Percentiles rank a stretch among this genome's conserved stretches.
Evolutionary conservation across 305 asterid species (phyloP).

Genomic region (Solanum hybrid): DNA sequence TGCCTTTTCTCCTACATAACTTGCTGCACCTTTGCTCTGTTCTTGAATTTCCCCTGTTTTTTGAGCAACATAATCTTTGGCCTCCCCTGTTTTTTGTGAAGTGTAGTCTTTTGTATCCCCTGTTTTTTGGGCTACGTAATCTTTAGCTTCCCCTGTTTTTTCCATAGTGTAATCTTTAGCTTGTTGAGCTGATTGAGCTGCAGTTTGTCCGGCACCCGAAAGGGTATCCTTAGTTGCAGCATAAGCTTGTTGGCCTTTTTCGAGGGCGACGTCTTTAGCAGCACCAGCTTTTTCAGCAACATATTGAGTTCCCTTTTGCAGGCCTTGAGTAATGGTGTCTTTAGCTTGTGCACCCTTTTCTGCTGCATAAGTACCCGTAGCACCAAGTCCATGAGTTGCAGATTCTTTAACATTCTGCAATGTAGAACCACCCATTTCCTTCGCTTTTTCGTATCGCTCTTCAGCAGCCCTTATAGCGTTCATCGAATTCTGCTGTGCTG

Average conservation of each 20-base stretch:
- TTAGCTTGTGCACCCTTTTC: constrained; percentile 12
- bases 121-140: constrained; percentile 7
- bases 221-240: constrained; percentile 9
- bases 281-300: constrained; percentile 14
- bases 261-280: constrained; percentile 14
- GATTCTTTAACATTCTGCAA: constrained; percentile 11
- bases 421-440: constrained; percentile 2
- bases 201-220: not conserved
- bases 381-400: not conserved
- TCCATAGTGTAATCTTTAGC: constrained; percentile 10
- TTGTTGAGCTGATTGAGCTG: not conserved
- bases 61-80: not conserved
- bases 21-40: constrained; percentile 18
- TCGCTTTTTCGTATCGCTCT: constrained; percentile 36
- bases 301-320: constrained; percentile 6
- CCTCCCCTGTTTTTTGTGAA: not conserved
- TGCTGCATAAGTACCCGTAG: not conserved
- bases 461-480: constrained; percentile 51
- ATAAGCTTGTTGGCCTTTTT: constrained; percentile 15
- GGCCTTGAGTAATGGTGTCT: not conserved
- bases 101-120: constrained; percentile 9
- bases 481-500: constrained; percentile 57
- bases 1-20: constrained; percentile 28
- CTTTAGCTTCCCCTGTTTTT: constrained; percentile 13
- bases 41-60: constrained; percentile 9